These are phyloP conservation scores for Colletotrichum lupini DNA, from an alignment of 2,329 filamentous ascomycete genomes.

Conservation along the genomic window DNA sequence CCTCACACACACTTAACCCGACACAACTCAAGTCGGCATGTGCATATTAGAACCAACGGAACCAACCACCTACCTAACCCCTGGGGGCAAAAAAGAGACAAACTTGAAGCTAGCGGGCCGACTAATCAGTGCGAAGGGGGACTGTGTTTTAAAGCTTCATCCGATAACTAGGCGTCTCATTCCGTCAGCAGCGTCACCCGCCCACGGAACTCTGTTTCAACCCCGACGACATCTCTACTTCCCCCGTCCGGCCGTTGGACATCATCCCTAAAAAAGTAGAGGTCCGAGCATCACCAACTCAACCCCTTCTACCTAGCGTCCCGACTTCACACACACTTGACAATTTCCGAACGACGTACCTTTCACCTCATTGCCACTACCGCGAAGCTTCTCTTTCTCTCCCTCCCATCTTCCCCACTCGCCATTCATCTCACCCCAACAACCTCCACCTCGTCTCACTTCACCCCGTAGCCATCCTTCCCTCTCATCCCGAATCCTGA, in stretches of 20 bases:
- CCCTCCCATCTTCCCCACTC: neutral
- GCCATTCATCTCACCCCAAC: neutral
- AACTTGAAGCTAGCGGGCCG: slow-evolving; percentile 13
- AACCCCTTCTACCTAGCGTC: neutral
- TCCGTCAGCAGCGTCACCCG: slow-evolving; percentile 32
- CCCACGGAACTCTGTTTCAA: slow-evolving; percentile 34
- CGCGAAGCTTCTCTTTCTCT: neutral
- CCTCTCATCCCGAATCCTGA: neutral
- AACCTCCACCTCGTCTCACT: slow-evolving; percentile 1
- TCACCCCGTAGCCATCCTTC: neutral
- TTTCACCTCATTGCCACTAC: slow-evolving; percentile 2
- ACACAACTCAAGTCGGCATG: neutral
- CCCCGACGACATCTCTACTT: slow-evolving; percentile 18
- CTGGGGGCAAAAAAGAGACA: neutral
- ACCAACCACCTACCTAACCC: neutral
- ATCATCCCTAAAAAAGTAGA: slow-evolving; percentile 22
- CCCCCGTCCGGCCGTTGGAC: slow-evolving; percentile 32
- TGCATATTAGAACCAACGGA: neutral
- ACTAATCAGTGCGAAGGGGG: slow-evolving; percentile 12
- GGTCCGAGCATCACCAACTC: slow-evolving; percentile 23
- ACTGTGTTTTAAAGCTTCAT: slow-evolving; percentile 28
- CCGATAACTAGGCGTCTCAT: slow-evolving; percentile 25
- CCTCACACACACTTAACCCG: neutral
- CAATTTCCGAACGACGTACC: neutral
- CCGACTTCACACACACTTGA: slow-evolving; percentile 14